These are phyloP conservation scores for Mallotus japonicus DNA, from an alignment of 441 rosid genomes.

Conservation along the genomic window DNA sequence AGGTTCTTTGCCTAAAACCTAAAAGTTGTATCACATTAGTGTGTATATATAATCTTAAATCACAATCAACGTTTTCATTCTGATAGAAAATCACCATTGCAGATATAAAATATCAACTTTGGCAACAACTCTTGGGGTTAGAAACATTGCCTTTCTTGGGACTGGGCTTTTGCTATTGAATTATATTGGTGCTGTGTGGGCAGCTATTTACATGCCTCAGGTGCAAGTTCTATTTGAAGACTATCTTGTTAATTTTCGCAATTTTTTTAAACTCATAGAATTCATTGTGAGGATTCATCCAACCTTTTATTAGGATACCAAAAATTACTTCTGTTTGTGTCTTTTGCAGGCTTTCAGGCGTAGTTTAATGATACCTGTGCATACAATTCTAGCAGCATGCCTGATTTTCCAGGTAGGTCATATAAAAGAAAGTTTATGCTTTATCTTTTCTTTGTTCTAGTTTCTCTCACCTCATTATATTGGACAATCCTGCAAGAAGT, in stretches of 20 bases:
- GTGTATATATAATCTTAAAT: not conserved
- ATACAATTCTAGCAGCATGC: constrained; percentile 54
- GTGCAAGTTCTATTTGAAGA: constrained; percentile 36
- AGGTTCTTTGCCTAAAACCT: constrained; percentile 3
- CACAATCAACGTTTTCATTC: not conserved
- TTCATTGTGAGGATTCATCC: not conserved
- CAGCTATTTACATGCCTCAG: constrained; percentile 92
- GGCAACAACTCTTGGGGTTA: constrained; percentile 89
- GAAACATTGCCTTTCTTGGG: constrained; percentile 88
- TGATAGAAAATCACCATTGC: constrained; percentile 11
- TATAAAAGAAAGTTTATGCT: constrained; percentile 2
- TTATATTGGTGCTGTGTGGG: constrained; percentile 65
- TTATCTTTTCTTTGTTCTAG: not conserved
- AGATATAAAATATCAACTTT: constrained; percentile 90
- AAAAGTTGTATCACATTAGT: not conserved
- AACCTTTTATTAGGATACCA: not conserved
- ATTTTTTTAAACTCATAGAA: not conserved
- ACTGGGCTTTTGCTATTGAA: constrained; percentile 80
- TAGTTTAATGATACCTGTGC: constrained; percentile 74
- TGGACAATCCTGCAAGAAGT: constrained; percentile 1
- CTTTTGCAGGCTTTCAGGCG: constrained; percentile 72
- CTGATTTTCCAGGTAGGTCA: constrained; percentile 75
- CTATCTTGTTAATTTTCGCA: constrained; percentile 12
- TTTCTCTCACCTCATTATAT: not conserved
- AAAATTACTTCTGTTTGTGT: constrained; percentile 10